Conservation (phyloP, 2,329 filamentous ascomycete species). For the Hypomyces perniciosus region DNA sequence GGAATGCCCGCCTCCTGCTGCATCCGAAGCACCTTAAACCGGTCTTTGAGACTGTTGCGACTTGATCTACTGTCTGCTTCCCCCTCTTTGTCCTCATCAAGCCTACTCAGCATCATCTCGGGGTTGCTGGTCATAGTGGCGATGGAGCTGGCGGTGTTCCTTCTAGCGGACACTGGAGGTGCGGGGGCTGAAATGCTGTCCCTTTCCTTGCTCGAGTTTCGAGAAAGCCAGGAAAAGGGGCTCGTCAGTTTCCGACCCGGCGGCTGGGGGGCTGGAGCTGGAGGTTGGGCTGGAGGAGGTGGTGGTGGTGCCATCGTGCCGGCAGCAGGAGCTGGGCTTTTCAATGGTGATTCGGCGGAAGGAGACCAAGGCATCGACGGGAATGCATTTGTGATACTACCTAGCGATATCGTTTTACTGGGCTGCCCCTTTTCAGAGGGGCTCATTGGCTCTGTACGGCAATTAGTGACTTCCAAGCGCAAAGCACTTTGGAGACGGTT, state of each 20-base stretch:
- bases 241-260: conserved; percentile 70
- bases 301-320: conserved; percentile 26
- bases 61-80: conserved; percentile 43
- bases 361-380: conserved; percentile 69
- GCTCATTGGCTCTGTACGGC: conserved; percentile 24
- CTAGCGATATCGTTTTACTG: conserved; percentile 55
- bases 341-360: conserved; percentile 43
- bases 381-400: conserved; percentile 66
- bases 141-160: conserved; percentile 76
- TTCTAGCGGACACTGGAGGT: conserved; percentile 37
- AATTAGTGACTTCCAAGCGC: conserved; percentile 14
- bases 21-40: conserved; percentile 72
- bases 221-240: conserved; percentile 80
- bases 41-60: conserved; percentile 62
- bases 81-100: conserved; percentile 64
- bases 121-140: conserved; percentile 74
- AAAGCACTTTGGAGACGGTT: background rate
- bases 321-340: conserved; percentile 35
- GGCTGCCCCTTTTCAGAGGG: conserved; percentile 33
- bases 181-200: conserved; percentile 51
- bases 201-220: conserved; percentile 55
- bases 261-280: conserved; percentile 21
- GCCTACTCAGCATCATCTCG: conserved; percentile 68
- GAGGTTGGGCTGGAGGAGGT: conserved; percentile 24
- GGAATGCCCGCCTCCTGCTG: conserved; percentile 62